phyloP scores from a whole-genome alignment of 345 rosid species.

The Carallia pectinifolia region DNA sequence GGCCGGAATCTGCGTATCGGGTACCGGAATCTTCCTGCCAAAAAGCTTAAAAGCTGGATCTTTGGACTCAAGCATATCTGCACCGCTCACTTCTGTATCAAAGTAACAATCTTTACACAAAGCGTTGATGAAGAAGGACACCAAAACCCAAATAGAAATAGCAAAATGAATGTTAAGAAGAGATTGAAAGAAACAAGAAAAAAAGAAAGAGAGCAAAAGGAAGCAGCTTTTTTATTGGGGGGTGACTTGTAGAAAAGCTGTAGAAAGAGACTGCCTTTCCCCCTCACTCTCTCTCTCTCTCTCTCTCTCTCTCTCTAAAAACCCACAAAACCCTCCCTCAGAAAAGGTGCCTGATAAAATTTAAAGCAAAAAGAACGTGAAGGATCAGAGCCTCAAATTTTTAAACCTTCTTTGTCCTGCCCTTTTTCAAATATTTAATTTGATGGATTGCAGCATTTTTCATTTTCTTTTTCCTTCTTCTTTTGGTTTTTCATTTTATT shows the following conservation, averaged over 20 bases:
- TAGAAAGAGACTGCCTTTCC: slow-evolving; percentile 1
- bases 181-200: slow-evolving; percentile 5
- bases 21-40: slow-evolving; percentile 63
- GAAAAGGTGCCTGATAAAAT: slow-evolving; percentile 18
- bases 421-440: background rate
- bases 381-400: slow-evolving; percentile 26
- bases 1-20: slow-evolving; percentile 45
- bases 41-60: slow-evolving; percentile 73
- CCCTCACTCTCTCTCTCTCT: background rate
- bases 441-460: background rate
- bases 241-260: slow-evolving; percentile 6
- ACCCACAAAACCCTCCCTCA: slow-evolving; percentile 17
- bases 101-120: background rate
- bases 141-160: slow-evolving; percentile 33
- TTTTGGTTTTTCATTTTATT: too few species aligned
- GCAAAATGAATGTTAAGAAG: slow-evolving; percentile 19
- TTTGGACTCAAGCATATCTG: slow-evolving; percentile 26
- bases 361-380: slow-evolving; percentile 55
- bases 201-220: background rate
- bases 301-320: slow-evolving; percentile 11
- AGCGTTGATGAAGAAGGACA: slow-evolving; percentile 24
- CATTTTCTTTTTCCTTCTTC: too few species aligned
- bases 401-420: slow-evolving; percentile 6
- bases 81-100: slow-evolving; percentile 26
- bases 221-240: background rate